phyloP scores from a whole-genome alignment of 345 rosid species.

The Draba incana region DNA sequence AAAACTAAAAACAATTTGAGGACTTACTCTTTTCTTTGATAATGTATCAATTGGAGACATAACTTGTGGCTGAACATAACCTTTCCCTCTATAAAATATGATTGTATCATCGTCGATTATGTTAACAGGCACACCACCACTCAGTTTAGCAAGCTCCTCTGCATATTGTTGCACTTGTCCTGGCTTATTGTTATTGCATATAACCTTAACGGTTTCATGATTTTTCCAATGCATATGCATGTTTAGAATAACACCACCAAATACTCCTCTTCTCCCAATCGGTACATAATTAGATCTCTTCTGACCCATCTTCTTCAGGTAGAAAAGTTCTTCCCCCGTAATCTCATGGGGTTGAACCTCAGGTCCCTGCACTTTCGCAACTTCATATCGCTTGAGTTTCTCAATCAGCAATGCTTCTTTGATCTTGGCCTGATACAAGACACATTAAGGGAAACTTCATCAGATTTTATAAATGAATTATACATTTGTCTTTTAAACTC shows the following conservation, averaged over 20 bases:
- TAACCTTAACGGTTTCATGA: slow-evolving; percentile 92
- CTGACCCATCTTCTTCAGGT: slow-evolving; percentile 83
- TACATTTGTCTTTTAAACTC: not conserved
- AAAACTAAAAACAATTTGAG: not conserved
- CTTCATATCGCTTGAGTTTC: slow-evolving; percentile 84
- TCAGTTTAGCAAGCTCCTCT: slow-evolving; percentile 76
- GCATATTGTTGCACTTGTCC: slow-evolving; percentile 70
- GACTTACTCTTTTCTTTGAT: slow-evolving; percentile 74
- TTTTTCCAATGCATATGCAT: slow-evolving; percentile 97
- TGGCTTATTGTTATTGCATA: slow-evolving; percentile 81
- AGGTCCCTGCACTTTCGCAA: slow-evolving; percentile 82
- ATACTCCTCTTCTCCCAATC: slow-evolving; percentile 84
- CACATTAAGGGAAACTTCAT: not conserved
- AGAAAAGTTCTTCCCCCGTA: slow-evolving; percentile 85
- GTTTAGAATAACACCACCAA: slow-evolving; percentile 91
- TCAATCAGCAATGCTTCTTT: slow-evolving; percentile 83
- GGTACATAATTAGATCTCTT: slow-evolving; percentile 85
- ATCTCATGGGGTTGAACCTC: slow-evolving; percentile 70
- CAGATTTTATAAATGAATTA: not conserved
- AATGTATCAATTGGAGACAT: slow-evolving; percentile 91
- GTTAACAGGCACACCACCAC: slow-evolving; percentile 87
- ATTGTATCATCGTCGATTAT: slow-evolving; percentile 74
- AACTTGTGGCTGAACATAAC: slow-evolving; percentile 84
- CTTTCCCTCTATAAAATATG: slow-evolving; percentile 79
- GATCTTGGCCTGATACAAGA: slow-evolving; percentile 61